These are phyloP conservation scores for Dactylis glomerata DNA, from an alignment of 176 grass and related monocot species.

Conservation along the genomic window DNA sequence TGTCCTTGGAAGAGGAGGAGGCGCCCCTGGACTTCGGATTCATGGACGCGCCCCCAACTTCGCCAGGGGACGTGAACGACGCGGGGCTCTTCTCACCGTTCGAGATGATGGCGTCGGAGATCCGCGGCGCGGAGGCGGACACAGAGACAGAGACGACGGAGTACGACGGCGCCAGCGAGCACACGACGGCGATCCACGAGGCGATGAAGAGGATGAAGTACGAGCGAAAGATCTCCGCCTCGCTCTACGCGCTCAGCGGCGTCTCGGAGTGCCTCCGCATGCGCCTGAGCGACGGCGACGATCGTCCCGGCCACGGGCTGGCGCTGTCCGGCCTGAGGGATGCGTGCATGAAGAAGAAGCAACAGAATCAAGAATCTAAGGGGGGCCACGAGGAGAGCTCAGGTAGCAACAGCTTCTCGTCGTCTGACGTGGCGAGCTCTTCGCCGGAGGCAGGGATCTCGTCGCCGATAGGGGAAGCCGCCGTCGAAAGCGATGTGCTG, in stretches of 20 bases:
- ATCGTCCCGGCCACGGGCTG: background rate
- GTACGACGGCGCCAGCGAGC: conserved; percentile 1
- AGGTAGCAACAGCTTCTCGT: conserved; percentile 21
- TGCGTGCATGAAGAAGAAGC: conserved; percentile 27
- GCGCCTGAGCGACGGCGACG: conserved; percentile 1
- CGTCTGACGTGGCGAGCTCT: conserved; percentile 7
- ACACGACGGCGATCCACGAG: conserved; percentile 5
- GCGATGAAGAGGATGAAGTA: conserved; percentile 67
- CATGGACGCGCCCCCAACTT: conserved; percentile 6
- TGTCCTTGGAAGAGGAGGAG: conserved; percentile 29
- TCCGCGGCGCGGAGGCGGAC: background rate
- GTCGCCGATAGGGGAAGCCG: conserved; percentile 1
- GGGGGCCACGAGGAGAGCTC: conserved; percentile 28
- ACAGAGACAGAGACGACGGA: background rate
- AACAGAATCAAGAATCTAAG: background rate
- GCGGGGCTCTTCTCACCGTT: conserved; percentile 38
- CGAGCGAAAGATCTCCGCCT: conserved; percentile 58
- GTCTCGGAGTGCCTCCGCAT: conserved; percentile 64
- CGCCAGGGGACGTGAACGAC: background rate
- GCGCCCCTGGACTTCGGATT: conserved; percentile 39
- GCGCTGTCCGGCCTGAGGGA: conserved; percentile 32
- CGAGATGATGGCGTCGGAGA: conserved; percentile 26
- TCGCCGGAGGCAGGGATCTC: background rate
- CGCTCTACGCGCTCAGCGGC: conserved; percentile 52
- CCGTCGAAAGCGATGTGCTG: conserved; percentile 25